Evolutionary conservation across 1,284 basidiomycete species (phyloP).

Genomic region (Flammula alnicola): DNA sequence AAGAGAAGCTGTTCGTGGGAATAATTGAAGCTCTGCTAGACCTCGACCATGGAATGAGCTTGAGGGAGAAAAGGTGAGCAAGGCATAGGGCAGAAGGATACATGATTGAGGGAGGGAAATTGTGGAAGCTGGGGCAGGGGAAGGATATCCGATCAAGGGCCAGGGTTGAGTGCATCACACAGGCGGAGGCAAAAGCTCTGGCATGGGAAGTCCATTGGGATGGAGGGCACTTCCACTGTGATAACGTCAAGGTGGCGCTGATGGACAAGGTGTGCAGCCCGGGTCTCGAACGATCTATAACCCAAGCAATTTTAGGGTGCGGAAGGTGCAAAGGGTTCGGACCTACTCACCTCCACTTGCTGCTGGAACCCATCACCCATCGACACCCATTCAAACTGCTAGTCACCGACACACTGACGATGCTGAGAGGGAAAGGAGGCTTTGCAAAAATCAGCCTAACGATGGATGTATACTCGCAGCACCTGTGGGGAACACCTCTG

Average conservation of each 20-base stretch:
- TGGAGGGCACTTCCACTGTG: constrained; percentile 35
- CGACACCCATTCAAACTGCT: too few relatives aligned
- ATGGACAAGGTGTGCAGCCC: constrained; percentile 33
- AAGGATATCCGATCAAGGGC: constrained; percentile 18
- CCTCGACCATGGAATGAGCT: constrained; percentile 2
- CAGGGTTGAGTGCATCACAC: constrained; percentile 16
- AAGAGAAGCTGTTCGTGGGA: constrained; percentile 32
- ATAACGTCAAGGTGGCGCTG: constrained; percentile 32
- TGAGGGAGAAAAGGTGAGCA: constrained; percentile 23
- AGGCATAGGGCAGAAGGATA: constrained; percentile 32
- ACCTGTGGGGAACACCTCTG: constrained; percentile 32
- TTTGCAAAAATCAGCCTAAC: constrained; percentile 32
- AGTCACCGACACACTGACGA: constrained; percentile 38
- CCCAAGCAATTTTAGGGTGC: constrained; percentile 35
- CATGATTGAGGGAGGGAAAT: constrained; percentile 34
- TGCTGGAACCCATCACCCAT: constrained; percentile 41
- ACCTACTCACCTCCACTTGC: constrained; percentile 27
- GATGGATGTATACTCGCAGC: constrained; percentile 34
- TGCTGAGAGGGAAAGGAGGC: constrained; percentile 38
- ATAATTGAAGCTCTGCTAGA: constrained; percentile 32
- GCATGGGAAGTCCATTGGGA: constrained; percentile 26
- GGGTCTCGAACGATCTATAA: constrained; percentile 33
- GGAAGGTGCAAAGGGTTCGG: constrained; percentile 20
- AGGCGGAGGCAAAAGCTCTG: constrained; percentile 19
- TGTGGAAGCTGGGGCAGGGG: constrained; percentile 35